Percentiles rank a stretch among this genome's conserved stretches.
These are phyloP conservation scores for Leishmania tropica DNA, from an alignment of 208 protist species.

Conservation along the genomic window DNA sequence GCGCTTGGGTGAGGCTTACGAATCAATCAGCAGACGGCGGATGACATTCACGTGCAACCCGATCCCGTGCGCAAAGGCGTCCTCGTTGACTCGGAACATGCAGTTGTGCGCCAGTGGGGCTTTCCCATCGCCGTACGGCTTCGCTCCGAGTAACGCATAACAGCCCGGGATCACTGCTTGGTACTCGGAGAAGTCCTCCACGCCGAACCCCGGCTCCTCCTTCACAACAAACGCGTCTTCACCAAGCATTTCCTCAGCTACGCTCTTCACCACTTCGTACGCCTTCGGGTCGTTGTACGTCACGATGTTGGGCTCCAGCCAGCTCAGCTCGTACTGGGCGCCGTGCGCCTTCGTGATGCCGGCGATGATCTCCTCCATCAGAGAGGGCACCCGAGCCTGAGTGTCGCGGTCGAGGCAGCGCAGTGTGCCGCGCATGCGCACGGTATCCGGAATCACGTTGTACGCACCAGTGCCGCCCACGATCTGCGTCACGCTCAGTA, in stretches of 20 bases:
- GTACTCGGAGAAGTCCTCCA: constrained; percentile 81
- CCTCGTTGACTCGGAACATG: constrained; percentile 51
- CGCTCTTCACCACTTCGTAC: constrained; percentile 52
- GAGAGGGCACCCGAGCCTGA: constrained; percentile 51
- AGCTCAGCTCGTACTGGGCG: constrained; percentile 62
- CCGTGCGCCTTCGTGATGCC: constrained; percentile 67
- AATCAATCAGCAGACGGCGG: constrained; percentile 14
- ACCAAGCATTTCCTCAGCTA: constrained; percentile 43
- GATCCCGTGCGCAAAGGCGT: constrained; percentile 49
- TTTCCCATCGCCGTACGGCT: not conserved
- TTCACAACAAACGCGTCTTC: constrained; percentile 46
- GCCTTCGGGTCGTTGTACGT: constrained; percentile 77
- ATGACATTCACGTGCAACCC: constrained; percentile 54
- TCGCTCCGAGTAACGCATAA: constrained; percentile 15
- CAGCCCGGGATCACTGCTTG: constrained; percentile 62
- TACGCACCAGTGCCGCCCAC: constrained; percentile 55
- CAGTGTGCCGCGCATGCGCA: constrained; percentile 71
- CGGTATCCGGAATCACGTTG: constrained; percentile 75
- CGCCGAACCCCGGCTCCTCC: constrained; percentile 46
- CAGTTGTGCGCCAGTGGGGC: constrained; percentile 38
- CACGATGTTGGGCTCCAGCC: constrained; percentile 83
- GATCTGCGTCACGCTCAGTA: constrained; percentile 66
- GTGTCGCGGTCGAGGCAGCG: constrained; percentile 71
- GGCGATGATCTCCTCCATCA: constrained; percentile 76
- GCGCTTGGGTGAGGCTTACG: not conserved